Percentiles rank a stretch among this genome's conserved stretches.
These are phyloP conservation scores for Phylloporus sp. DNA, from an alignment of 1,284 basidiomycete species.

Conservation along the genomic window DNA sequence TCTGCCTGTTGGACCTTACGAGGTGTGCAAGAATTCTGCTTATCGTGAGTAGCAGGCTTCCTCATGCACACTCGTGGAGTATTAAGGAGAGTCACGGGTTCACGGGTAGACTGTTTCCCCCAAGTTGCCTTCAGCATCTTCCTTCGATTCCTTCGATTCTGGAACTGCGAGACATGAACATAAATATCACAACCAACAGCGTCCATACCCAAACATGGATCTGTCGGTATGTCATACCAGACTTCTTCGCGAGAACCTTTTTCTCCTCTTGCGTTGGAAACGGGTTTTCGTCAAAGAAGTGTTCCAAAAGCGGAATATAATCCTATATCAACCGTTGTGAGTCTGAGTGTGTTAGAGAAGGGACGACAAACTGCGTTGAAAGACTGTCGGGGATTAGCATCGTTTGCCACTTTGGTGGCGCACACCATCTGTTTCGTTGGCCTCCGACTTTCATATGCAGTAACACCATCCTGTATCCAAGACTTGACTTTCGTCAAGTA, in stretches of 20 bases:
- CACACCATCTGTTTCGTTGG: neutral
- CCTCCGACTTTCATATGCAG: neutral
- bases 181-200: too few species aligned
- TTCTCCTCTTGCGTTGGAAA: too few species aligned
- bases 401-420: neutral
- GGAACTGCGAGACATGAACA: too few species aligned
- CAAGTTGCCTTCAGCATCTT: neutral
- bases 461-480: neutral
- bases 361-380: too few species aligned
- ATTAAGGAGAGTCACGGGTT: neutral
- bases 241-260: too few species aligned
- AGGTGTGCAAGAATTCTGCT: neutral
- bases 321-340: neutral
- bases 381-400: too few species aligned
- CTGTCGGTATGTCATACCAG: too few species aligned
- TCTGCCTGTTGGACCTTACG: neutral
- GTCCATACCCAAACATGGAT: too few species aligned
- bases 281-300: too few species aligned
- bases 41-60: neutral
- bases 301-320: too few species aligned
- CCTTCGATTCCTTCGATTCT: too few species aligned
- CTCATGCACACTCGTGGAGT: neutral
- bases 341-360: neutral
- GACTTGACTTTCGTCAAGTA: neutral
- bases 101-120: neutral